phyloP scores from a whole-genome alignment of 768 basidiomycete species.

The Hortiboletus campestris region DNA sequence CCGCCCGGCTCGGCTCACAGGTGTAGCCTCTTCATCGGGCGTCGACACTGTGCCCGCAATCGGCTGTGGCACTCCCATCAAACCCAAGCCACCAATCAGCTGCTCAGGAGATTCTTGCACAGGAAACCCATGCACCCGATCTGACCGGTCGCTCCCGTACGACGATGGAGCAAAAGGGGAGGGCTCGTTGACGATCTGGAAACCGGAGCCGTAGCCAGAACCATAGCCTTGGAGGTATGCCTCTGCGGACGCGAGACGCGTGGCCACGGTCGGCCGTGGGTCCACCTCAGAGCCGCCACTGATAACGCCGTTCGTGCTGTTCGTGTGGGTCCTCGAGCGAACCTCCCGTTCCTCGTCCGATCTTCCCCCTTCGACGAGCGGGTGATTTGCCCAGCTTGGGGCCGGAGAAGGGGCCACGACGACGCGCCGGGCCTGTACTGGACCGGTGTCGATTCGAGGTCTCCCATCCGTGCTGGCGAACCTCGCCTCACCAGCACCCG shows the following conservation, averaged over 20 bases:
- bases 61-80: constrained; percentile 26
- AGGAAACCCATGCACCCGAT: constrained; percentile 25
- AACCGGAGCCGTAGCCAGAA: constrained; percentile 33
- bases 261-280: constrained; percentile 1
- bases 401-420: constrained; percentile 24
- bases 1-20: constrained; percentile 18
- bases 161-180: constrained; percentile 17
- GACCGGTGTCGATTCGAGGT: constrained; percentile 33
- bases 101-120: constrained; percentile 30
- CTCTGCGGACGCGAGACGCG: constrained; percentile 33
- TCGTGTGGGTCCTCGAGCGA: constrained; percentile 10
- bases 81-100: constrained; percentile 24
- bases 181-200: constrained; percentile 22
- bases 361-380: constrained; percentile 26
- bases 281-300: neutral
- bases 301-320: constrained; percentile 6
- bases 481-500: constrained; percentile 5
- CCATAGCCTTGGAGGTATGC: constrained; percentile 38
- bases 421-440: constrained; percentile 32
- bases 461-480: constrained; percentile 15
- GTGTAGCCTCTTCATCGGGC: constrained; percentile 29
- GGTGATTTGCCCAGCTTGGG: constrained; percentile 31
- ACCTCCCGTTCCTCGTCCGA: constrained; percentile 31
- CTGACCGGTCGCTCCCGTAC: constrained; percentile 17
- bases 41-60: constrained; percentile 25